Conservation (phyloP, 2,329 filamentous ascomycete species). For the Paecilomyces fulvus region DNA sequence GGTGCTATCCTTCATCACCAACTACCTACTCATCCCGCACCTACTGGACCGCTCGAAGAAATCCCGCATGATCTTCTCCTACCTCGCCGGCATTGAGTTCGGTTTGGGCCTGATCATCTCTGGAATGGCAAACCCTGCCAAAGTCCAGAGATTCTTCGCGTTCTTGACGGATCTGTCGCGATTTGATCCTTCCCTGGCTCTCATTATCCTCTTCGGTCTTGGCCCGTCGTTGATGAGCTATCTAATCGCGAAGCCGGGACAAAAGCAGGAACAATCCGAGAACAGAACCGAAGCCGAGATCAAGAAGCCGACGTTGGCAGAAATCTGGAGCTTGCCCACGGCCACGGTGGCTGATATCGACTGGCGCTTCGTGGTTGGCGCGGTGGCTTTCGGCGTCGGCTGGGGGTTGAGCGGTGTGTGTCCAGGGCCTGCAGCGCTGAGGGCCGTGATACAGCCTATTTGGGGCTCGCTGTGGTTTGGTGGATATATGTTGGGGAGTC, state of each 20-base stretch:
- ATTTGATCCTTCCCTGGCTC: constrained; percentile 44
- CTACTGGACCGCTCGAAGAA: constrained; percentile 18
- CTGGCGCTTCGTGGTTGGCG: constrained; percentile 40
- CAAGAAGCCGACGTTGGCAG: constrained; percentile 33
- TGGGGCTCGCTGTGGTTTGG: constrained; percentile 42
- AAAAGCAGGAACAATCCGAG: constrained; percentile 20
- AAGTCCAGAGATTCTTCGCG: constrained; percentile 44
- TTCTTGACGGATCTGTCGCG: constrained; percentile 33
- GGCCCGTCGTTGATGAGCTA: constrained; percentile 37
- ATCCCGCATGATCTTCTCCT: constrained; percentile 31
- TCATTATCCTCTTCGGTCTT: constrained; percentile 44
- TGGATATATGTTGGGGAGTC: constrained; percentile 39
- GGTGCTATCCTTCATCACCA: constrained; percentile 20
- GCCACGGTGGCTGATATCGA: constrained; percentile 41
- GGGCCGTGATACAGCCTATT: constrained; percentile 37
- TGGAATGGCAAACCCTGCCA: constrained; percentile 43
- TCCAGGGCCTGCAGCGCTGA: constrained; percentile 44
- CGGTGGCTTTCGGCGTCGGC: constrained; percentile 41
- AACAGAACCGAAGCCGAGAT: constrained; percentile 16
- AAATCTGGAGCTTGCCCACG: constrained; percentile 36
- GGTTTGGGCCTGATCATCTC: constrained; percentile 44
- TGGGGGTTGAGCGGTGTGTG: constrained; percentile 46
- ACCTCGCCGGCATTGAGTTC: constrained; percentile 42
- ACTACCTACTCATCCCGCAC: constrained; percentile 25
- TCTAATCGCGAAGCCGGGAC: constrained; percentile 20